These are phyloP conservation scores for Aspergillus puulaauensis DNA, from an alignment of 2,329 filamentous ascomycete species.

Conservation along the genomic window DNA sequence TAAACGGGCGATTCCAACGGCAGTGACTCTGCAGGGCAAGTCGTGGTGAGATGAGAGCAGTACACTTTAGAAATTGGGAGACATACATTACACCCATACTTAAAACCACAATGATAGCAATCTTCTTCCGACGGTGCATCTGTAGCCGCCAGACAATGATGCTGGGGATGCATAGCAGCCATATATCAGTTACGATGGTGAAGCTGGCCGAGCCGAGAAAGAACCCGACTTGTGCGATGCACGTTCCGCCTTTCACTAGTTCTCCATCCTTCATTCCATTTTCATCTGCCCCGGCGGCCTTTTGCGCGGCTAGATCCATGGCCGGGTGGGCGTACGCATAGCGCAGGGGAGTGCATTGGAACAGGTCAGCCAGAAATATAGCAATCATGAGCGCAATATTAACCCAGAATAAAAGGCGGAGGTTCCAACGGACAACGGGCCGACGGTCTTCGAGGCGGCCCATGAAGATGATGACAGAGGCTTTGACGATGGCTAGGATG, in stretches of 20 bases:
- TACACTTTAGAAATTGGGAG: too few species aligned
- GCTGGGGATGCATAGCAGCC: constrained; percentile 30
- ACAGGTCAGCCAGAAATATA: constrained; percentile 28
- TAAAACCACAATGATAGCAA: constrained; percentile 29
- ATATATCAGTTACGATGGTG: constrained; percentile 31
- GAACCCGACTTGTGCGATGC: constrained; percentile 27
- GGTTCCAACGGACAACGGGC: constrained; percentile 19
- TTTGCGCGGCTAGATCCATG: neutral
- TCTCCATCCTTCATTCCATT: too few species aligned
- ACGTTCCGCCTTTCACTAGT: constrained; percentile 15
- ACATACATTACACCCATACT: constrained; percentile 29
- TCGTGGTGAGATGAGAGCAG: too few species aligned
- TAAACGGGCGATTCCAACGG: neutral
- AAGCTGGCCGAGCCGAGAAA: constrained; percentile 26
- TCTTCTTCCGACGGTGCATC: constrained; percentile 27
- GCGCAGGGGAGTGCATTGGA: constrained; percentile 29
- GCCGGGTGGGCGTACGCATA: constrained; percentile 24
- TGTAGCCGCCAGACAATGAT: constrained; percentile 29
- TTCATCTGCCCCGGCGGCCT: neutral
- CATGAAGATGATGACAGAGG: constrained; percentile 30
- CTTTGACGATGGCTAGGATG: constrained; percentile 27
- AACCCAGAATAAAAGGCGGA: constrained; percentile 20
- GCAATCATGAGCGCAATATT: constrained; percentile 22
- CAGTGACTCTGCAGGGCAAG: neutral
- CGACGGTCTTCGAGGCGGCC: constrained; percentile 27